Evolutionary conservation across 2,329 filamentous ascomycete species (phyloP).

Genomic region (Thielaviopsis ethacetica): DNA sequence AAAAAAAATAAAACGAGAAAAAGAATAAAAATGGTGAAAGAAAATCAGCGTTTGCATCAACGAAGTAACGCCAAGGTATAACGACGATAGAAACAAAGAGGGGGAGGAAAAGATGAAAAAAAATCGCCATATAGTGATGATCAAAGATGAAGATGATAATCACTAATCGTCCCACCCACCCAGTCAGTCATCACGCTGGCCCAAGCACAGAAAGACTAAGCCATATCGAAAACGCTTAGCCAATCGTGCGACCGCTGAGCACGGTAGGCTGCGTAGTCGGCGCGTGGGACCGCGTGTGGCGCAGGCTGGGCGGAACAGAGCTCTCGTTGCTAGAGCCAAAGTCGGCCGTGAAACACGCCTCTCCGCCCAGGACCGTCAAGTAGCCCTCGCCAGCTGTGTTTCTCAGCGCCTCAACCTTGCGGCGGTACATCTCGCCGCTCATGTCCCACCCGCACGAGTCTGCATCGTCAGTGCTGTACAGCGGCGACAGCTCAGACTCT

Average conservation of each 20-base stretch:
- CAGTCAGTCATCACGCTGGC: background rate
- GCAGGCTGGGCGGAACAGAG: slow-evolving; percentile 3
- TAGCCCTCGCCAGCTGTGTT: slow-evolving; percentile 78
- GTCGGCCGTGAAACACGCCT: slow-evolving; percentile 32
- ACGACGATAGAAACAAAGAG: slow-evolving; percentile 2
- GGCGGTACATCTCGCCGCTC: slow-evolving; percentile 64
- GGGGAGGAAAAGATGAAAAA: background rate
- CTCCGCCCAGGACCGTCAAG: slow-evolving; percentile 71
- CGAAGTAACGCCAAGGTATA: background rate
- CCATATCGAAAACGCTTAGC: no score
- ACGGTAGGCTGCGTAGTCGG: slow-evolving; percentile 29
- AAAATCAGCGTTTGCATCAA: background rate
- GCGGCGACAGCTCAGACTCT: slow-evolving; percentile 6
- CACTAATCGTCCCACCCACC: background rate
- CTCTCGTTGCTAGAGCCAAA: background rate
- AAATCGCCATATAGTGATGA: background rate
- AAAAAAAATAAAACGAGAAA: slow-evolving; percentile 11
- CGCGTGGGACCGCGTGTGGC: background rate
- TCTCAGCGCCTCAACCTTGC: slow-evolving; percentile 73
- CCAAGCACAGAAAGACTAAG: background rate
- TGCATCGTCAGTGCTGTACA: slow-evolving; percentile 17
- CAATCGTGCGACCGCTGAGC: slow-evolving; percentile 35
- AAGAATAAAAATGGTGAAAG: slow-evolving; percentile 1
- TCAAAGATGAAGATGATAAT: background rate
- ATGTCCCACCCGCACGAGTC: slow-evolving; percentile 44